Base-by-base conservation (phyloP, 495 filamentous ascomycete species). In the Daldinia bambusicola region DNA sequence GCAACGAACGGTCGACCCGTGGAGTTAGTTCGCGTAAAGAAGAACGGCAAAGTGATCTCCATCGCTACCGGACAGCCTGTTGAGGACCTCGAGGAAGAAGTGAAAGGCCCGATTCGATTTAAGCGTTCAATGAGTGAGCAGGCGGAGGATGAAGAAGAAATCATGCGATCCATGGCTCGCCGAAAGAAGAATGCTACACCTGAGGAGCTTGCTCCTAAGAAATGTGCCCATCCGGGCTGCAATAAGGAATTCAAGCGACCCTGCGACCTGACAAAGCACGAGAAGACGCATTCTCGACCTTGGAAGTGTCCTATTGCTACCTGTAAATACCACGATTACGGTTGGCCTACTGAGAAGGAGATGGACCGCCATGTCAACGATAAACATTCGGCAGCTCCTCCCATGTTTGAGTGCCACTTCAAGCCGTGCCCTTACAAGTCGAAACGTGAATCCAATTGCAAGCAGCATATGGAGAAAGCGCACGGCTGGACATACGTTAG, bases 401-500 rank as follows among this genome's bases (percentile, higher is more conserved):
- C 86, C 13, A 85, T 94, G 82, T 97, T 86, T 79, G 87, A 90
- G 75, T 99, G 95, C 81, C 80, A 87, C n/a, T 98, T 88, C 80
- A 83, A 88, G 67, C 91, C 91, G 18, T 99, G 95, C 86, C 87
- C 91, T 0, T 99, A 98, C 81, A 89, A 92, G 74, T 97, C 94
- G 48, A 98, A 97, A 84, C 90, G 95, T 31, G 92, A 97, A 82
- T 95, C 92, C 78, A 99, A 99, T 81, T 97, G 93, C 88, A 98
- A 98, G 80, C 95, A 99, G 80, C 95, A 99, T 80, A 99, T 99
- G 95, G 95, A 99, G 83, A 99, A 98, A 79, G 90, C 93, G 0
- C 95, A 99, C 74, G 89, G 89, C 48, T 98, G 93, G 89, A 83
- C 84, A 4, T 99, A 99, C 69, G 88, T 92, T 69, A 91, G 95